Conservation (phyloP, 2,329 filamentous ascomycete species). For the Arthrobotrys megalospora region DNA sequence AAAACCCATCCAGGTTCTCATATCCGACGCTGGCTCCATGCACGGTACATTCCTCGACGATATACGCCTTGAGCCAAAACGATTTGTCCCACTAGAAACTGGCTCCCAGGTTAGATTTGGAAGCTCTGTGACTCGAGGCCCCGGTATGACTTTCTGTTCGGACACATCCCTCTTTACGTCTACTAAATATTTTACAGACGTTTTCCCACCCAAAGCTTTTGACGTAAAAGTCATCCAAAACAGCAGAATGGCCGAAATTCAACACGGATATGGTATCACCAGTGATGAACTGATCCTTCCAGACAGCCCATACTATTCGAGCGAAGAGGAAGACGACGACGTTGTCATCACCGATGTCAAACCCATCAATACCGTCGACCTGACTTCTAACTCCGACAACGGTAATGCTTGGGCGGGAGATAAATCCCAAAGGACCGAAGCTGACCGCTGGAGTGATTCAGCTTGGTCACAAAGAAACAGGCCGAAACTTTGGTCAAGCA, state of each 20-base stretch:
- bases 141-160: constrained; percentile 65
- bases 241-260: constrained; percentile 61
- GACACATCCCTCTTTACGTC: constrained; percentile 41
- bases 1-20: constrained; percentile 66
- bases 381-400: constrained; percentile 1
- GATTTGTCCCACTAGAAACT: constrained; percentile 65
- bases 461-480: neutral
- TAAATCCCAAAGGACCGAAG: neutral
- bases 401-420: constrained; percentile 27
- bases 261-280: constrained; percentile 63
- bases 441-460: neutral
- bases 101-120: constrained; percentile 70
- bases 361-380: constrained; percentile 22
- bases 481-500: neutral
- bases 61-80: constrained; percentile 66
- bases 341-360: constrained; percentile 60
- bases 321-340: constrained; percentile 62
- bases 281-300: constrained; percentile 62
- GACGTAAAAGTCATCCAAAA: constrained; percentile 63
- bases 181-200: constrained; percentile 57
- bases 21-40: constrained; percentile 74
- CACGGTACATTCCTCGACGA: constrained; percentile 75
- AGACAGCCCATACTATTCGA: constrained; percentile 55
- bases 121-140: constrained; percentile 70
- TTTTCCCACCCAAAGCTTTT: constrained; percentile 64